phyloP scores from a whole-genome alignment of 352 stramenopile genomes.

The Globisporangium acanthophoron region DNA sequence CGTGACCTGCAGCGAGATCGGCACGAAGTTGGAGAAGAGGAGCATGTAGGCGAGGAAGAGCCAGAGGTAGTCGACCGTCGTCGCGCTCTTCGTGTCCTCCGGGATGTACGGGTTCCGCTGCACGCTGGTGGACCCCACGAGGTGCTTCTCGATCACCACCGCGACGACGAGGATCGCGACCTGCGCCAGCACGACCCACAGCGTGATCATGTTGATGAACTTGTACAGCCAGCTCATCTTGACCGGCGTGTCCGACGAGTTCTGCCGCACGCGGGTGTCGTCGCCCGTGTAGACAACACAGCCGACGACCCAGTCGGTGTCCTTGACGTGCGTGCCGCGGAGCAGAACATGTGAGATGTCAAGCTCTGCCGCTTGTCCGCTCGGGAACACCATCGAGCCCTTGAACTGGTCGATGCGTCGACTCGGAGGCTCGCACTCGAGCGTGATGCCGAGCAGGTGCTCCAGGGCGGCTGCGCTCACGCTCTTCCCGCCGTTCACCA shows the following conservation, averaged over 20 bases:
- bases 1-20: slow-evolving; percentile 89
- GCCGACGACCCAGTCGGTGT: slow-evolving; percentile 67
- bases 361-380: slow-evolving; percentile 26
- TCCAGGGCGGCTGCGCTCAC: slow-evolving; percentile 10
- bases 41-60: slow-evolving; percentile 85
- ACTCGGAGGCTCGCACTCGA: slow-evolving; percentile 45
- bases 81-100: slow-evolving; percentile 26
- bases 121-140: slow-evolving; percentile 23
- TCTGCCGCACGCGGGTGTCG: slow-evolving; percentile 86
- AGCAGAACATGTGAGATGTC: slow-evolving; percentile 71
- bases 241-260: slow-evolving; percentile 61
- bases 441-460: slow-evolving; percentile 11
- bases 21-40: slow-evolving; percentile 91
- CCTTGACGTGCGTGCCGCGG: slow-evolving; percentile 60
- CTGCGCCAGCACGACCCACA: slow-evolving; percentile 72
- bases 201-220: slow-evolving; percentile 80
- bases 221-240: slow-evolving; percentile 71
- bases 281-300: slow-evolving; percentile 84
- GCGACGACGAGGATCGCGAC: slow-evolving; percentile 44
- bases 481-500: slow-evolving; percentile 24
- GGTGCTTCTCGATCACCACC: slow-evolving; percentile 35
- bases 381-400: slow-evolving; percentile 40
- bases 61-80: slow-evolving; percentile 34
- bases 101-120: slow-evolving; percentile 40
- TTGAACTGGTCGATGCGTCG: slow-evolving; percentile 79